Conservation (phyloP, 2,329 filamentous ascomycete genomes). For the Metarhizium sp. region DNA sequence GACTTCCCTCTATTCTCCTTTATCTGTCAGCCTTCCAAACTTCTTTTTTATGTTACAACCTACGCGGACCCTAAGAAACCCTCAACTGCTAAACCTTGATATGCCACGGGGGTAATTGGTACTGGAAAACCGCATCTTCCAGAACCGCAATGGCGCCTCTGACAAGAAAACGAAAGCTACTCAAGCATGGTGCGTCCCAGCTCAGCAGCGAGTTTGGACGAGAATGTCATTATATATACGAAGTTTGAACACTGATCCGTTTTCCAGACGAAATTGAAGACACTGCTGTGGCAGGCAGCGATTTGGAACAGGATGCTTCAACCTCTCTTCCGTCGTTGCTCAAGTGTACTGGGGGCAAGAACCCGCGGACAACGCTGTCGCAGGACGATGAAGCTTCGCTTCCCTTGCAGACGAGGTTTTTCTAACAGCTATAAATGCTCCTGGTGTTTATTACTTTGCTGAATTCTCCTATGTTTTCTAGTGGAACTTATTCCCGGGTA, state of each 20-base stretch:
- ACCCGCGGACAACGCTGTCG: background rate
- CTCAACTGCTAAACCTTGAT: background rate
- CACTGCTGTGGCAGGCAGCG: background rate
- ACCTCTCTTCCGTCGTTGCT: background rate
- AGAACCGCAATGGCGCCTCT: constrained; percentile 16
- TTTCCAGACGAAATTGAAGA: constrained; percentile 1
- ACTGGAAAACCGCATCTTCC: background rate
- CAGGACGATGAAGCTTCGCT: background rate
- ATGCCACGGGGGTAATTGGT: background rate
- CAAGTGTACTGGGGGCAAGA: background rate
- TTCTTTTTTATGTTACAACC: no score
- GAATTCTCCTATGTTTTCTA: background rate
- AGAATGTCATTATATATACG: background rate
- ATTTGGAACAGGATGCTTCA: background rate
- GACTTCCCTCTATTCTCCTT: background rate
- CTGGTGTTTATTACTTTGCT: background rate
- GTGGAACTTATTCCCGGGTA: background rate
- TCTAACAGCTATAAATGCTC: background rate
- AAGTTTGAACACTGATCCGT: background rate
- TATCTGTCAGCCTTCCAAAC: no score
- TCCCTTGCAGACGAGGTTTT: background rate
- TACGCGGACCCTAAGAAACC: no score
- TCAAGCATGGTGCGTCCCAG: constrained; percentile 11
- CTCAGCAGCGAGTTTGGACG: no score
- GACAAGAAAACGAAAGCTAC: constrained; percentile 17